phyloP scores from a whole-genome alignment of 768 basidiomycete genomes.

The Erythrobasidium yunnanense region DNA sequence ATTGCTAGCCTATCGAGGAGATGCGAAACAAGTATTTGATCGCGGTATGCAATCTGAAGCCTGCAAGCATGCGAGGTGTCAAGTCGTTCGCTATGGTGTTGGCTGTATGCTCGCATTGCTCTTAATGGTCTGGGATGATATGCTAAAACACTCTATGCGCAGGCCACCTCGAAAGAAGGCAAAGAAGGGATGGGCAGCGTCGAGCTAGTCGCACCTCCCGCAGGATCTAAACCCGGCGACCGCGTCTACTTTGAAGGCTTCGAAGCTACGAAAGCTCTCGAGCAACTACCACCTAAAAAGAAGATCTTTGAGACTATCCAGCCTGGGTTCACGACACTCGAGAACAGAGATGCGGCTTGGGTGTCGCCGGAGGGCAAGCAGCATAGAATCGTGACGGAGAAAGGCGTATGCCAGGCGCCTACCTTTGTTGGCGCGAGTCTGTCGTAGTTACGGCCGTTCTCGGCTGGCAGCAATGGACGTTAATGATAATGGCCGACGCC shows the following conservation, averaged over 20 bases:
- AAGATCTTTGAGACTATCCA: conserved; percentile 94
- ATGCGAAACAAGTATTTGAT: conserved; percentile 31
- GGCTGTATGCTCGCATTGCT: conserved; percentile 50
- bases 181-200: conserved; percentile 71
- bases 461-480: no score
- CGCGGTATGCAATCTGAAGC: conserved; percentile 62
- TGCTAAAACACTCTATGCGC: not conserved
- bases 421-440: conserved; percentile 81
- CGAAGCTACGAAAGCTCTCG: conserved; percentile 57
- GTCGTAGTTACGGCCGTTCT: conserved; percentile 50
- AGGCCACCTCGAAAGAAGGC: conserved; percentile 61
- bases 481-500: no score
- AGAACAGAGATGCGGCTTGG: conserved; percentile 83
- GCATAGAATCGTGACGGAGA: conserved; percentile 68
- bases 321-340: conserved; percentile 75
- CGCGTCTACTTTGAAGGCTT: conserved; percentile 87
- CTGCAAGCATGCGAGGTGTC: conserved; percentile 90
- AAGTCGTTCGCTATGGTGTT: conserved; percentile 98
- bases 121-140: not conserved
- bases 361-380: conserved; percentile 63
- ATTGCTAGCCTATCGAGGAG: conserved; percentile 14
- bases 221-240: conserved; percentile 76
- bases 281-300: conserved; percentile 91
- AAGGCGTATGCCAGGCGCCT: conserved; percentile 68
- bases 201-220: conserved; percentile 80